phyloP scores from a whole-genome alignment of 2,329 filamentous ascomycete genomes.

The Rutstroemia sp. region DNA sequence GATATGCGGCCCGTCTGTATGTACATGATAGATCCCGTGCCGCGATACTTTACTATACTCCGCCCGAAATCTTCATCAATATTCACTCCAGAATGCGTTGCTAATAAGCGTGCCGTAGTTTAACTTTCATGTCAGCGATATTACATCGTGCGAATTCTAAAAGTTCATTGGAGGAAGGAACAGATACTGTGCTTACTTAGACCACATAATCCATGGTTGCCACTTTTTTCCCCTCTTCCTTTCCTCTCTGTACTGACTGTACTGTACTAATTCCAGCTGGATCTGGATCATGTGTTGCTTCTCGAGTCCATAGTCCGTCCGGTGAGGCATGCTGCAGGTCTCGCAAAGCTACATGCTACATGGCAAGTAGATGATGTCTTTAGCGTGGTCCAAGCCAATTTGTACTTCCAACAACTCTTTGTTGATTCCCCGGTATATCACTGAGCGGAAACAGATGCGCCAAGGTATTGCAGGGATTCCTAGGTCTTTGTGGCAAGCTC shows the following conservation, averaged over 20 bases:
- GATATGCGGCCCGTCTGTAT: no score
- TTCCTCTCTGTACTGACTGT: background rate
- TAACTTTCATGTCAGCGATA: background rate
- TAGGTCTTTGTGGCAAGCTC: no score
- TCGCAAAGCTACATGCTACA: slow-evolving; percentile 5
- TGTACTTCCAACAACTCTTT: background rate
- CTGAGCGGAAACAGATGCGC: background rate
- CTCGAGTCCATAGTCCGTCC: background rate
- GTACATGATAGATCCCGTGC: background rate
- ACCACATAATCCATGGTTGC: background rate
- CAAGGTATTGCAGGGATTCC: no score
- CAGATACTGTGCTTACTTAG: background rate
- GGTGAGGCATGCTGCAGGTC: slow-evolving; percentile 8
- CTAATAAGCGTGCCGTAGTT: background rate
- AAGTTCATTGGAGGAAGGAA: background rate
- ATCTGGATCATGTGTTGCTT: slow-evolving; percentile 6
- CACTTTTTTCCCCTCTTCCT: background rate
- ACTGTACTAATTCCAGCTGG: background rate
- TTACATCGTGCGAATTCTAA: background rate
- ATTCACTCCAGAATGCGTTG: background rate
- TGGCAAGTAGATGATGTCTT: slow-evolving; percentile 6
- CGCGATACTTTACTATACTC: background rate
- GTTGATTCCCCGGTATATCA: background rate
- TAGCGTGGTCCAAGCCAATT: slow-evolving; percentile 1
- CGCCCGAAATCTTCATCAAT: background rate